Evolutionary conservation across 352 stramenopile species (phyloP).

Genomic region (Phytophthora constricta): DNA sequence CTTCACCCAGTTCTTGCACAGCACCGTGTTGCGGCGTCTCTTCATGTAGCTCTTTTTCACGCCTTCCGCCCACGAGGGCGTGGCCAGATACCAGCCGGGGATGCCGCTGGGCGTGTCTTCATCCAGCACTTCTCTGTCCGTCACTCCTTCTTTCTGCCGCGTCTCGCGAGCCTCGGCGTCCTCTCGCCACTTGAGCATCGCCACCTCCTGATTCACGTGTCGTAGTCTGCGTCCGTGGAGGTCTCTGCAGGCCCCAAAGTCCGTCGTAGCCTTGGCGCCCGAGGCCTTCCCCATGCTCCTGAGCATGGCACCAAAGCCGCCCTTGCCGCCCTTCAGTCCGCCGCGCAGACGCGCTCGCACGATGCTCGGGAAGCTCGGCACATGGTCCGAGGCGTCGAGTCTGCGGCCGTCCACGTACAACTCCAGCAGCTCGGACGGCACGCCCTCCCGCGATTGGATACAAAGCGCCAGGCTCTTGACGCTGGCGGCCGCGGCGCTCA

Average conservation of each 20-base stretch:
- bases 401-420: constrained; percentile 65
- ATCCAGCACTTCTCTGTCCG: constrained; percentile 71
- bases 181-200: constrained; percentile 82
- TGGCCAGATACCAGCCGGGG: constrained; percentile 82
- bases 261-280: constrained; percentile 71
- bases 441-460: constrained; percentile 52
- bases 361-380: constrained; percentile 62
- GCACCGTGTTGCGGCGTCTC: constrained; percentile 75
- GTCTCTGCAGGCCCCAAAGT: constrained; percentile 83
- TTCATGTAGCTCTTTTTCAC: constrained; percentile 89
- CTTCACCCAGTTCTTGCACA: constrained; percentile 79
- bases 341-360: constrained; percentile 68
- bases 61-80: constrained; percentile 83
- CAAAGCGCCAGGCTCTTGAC: constrained; percentile 47
- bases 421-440: constrained; percentile 59
- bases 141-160: constrained; percentile 54
- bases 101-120: constrained; percentile 88
- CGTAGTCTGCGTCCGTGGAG: constrained; percentile 79
- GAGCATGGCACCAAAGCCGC: constrained; percentile 88
- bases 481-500: constrained; percentile 46
- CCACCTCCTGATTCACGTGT: constrained; percentile 90
- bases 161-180: constrained; percentile 57
- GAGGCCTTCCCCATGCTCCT: constrained; percentile 80
- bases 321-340: constrained; percentile 80
- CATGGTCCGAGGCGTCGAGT: constrained; percentile 30